Evolutionary conservation across 352 stramenopile species (phyloP), one percentile per base, ranked within the genome.

Genomic region (Globisporangium okanoganense): DNA sequence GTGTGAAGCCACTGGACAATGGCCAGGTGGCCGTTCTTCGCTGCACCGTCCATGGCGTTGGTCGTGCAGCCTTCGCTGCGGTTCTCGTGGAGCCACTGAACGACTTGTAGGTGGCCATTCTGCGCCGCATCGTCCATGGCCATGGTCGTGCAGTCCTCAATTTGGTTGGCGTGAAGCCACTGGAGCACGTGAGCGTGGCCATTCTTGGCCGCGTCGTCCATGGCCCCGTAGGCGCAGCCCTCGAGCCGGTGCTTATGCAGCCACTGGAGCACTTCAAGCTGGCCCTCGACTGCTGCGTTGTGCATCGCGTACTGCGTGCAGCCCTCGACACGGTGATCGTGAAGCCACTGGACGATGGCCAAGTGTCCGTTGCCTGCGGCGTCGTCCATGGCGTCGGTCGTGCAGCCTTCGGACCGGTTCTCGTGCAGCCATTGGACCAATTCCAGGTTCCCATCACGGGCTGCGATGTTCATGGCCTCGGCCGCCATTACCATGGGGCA

Each of bases 221-320:
- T 67, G 3, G 62, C 62, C 4, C 63, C 51, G 22, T 57, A 58
- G 8, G 66, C 62, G 40, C 66, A 72, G 36, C 66, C 66, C 58
- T 72, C 66, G 14, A n/a, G 31, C 3, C 66, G 66, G 36, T 72
- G 27, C 10, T 31, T 18, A 36, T 72, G 62, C 3, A 64, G 58
- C 58, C 58, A 72, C 43, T 69, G 43, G 5, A 72, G 48, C 12
- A 72, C 60, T 16, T 62, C 29, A 8, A 66, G 20, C 18, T 70
- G 62, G 20, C 66, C 66, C 45, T 62, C 56, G 24, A 66, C 56
- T 1, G 66, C 66, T 0, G 58, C 66, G 27, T 56, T 68, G 48
- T 70, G 55, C 62, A 72, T 69, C 9, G 62, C 66, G 43, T 72
- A 72, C 56, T 48, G 62, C 40, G 66, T 63, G 16, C 66, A 69